Conservation (phyloP, 192 early-diverging fungal species). For the Diversispora eburnea region DNA sequence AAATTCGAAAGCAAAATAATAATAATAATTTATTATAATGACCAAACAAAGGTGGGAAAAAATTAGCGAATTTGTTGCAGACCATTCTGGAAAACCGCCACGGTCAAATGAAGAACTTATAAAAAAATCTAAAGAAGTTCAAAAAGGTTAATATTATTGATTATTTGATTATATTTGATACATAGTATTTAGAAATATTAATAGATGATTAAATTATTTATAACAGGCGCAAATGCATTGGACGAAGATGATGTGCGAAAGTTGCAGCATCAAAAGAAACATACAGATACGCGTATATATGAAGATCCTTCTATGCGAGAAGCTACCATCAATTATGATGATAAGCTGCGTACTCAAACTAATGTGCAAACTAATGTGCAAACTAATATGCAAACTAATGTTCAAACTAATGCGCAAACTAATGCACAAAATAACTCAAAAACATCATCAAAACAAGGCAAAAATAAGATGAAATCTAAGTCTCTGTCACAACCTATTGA, state of each 20-base stretch:
- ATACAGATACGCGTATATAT: slow-evolving; percentile 33
- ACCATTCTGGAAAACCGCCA: slow-evolving; percentile 59
- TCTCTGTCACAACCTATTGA: too few species aligned
- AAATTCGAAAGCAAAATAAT: too few species aligned
- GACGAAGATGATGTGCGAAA: slow-evolving; percentile 40
- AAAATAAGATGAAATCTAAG: too few species aligned
- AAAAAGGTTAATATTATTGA: slow-evolving; percentile 44
- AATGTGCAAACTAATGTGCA: not conserved
- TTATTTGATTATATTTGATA: not conserved
- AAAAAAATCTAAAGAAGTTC: slow-evolving; percentile 62
- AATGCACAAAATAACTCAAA: too few species aligned
- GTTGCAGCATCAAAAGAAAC: slow-evolving; percentile 38
- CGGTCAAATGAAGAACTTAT: slow-evolving; percentile 70
- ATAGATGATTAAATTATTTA: slow-evolving; percentile 1
- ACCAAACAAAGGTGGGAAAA: slow-evolving; percentile 61
- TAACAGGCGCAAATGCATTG: slow-evolving; percentile 31
- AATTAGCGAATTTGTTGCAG: slow-evolving; percentile 72
- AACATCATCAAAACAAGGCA: too few species aligned
- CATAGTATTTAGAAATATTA: slow-evolving; percentile 11
- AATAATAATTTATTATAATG: not conserved
- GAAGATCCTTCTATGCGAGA: slow-evolving; percentile 33
- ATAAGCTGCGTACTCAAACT: slow-evolving; percentile 5
- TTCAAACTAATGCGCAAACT: too few species aligned
- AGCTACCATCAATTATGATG: slow-evolving; percentile 51
- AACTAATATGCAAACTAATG: not conserved